phyloP scores from a whole-genome alignment of 768 basidiomycete genomes.

The Hysterangium stoloniferum region DNA sequence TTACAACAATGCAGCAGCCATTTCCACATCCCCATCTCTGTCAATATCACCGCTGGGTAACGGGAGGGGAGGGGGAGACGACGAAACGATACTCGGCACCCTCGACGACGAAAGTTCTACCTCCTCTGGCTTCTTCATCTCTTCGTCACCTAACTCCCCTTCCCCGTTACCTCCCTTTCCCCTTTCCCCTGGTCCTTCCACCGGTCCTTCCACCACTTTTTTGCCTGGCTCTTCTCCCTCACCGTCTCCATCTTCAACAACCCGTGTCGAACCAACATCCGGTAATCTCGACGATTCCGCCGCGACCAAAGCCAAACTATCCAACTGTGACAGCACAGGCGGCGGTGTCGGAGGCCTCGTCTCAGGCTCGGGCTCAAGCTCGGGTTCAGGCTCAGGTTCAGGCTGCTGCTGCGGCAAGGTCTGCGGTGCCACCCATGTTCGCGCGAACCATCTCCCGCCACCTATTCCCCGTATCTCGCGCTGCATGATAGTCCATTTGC shows the following conservation, averaged over 20 bases:
- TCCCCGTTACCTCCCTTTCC: not conserved
- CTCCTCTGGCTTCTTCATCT: not conserved
- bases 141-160: not conserved
- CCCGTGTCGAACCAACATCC: not conserved
- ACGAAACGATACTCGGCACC: no score
- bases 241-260: not conserved
- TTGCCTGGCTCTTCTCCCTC: not conserved
- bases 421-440: conserved; percentile 59
- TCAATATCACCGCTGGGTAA: no score
- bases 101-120: no score
- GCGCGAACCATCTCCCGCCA: conserved; percentile 74
- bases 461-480: conserved; percentile 78
- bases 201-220: not conserved
- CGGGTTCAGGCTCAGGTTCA: not conserved
- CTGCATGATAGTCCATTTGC: conserved; percentile 67
- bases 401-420: not conserved
- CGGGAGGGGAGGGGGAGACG: no score
- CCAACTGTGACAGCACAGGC: not conserved
- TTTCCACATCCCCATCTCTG: no score
- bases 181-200: not conserved
- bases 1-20: no score
- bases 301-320: not conserved
- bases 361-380: not conserved
- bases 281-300: not conserved
- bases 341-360: not conserved